Base-by-base conservation (phyloP, 2,329 filamentous ascomycete species). In the Bipolaris zeicola region DNA sequence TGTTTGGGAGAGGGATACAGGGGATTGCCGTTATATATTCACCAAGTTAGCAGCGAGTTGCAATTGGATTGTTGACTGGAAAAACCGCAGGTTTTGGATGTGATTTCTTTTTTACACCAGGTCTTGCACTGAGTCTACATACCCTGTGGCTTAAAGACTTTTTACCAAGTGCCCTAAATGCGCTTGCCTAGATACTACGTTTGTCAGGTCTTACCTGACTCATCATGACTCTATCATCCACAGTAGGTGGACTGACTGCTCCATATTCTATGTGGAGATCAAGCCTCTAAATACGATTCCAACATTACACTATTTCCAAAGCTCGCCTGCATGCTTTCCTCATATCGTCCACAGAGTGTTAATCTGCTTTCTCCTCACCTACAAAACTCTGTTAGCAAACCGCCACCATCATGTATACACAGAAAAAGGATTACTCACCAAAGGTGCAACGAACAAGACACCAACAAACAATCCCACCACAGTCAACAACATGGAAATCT, bases 401-500 rank as follows among this genome's bases (percentile, higher is more conserved):
- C 45, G 53, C 65, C 51, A 69, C 26, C 13, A 16, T 37, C 10
- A 53, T 0, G 14, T 34, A 3, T 42, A 36, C 8, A 20, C 8
- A 5, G 1, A 22, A 22, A 44, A 10, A n/a, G 44, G 33, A 10
- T 8, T 33, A 64, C 71, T 69, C 82, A 96, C 95, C 85, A 98
- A 87, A 26, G 95, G 95, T 50, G 88, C 88, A 70, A 98, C 80
- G 53, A 91, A 85, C 62, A 88, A 76, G 14, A 96, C 94, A 43
- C 92, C 92, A 37, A 85, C 82, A 43, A 85, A 85, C 65, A 98
- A 81, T 16, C 91, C 94, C 38, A 89, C 81, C 36, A 99, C 92
- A 0, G 95, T 99, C 14, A 85, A 82, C 36, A 97, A 76, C 71
- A 99, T 85, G 66, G 92, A 90, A 53, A 92, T 73, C 81, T 96